Evolutionary conservation across 345 rosid genomes (phyloP), one percentile per base, ranked within the genome.

Genomic region (Eutrema japonicum): DNA sequence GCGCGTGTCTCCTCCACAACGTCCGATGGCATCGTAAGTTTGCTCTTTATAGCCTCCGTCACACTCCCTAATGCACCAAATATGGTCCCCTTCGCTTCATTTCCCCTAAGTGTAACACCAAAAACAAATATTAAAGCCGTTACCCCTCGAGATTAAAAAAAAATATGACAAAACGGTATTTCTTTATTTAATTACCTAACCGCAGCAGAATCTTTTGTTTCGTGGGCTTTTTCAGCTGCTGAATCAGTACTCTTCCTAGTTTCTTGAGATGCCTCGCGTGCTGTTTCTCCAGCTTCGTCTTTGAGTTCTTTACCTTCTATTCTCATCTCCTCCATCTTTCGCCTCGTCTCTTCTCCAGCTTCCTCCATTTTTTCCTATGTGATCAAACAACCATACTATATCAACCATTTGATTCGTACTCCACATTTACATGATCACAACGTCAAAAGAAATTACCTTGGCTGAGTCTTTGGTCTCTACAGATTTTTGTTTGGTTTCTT

Each of bases 271-370:
- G 16, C 16, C 0, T 16, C 16, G 16, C 16, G 16, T 16, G 16
- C 16, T 16, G 16, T 16, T 16, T 16, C 16, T 16, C 16, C 16
- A 16, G 16, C 16, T 16, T 16, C 16, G 16, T 16, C 16, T 45
- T 78, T 66, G 18, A 74, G 12, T 37, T 72, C 84, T 33, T 82
- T 63, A 30, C 62, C 87, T 66, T 67, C 66, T 36, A 85, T 9
- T 70, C 67, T 83, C 85, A 85, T 47, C 12, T 85, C 93, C 46
- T 82, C 93, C 82, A 87, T 83, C 58, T 84, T 81, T 8, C 58
- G 50, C 40, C 87, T 76, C 0, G 92, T 66, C 29, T 58, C 88
- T 62, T 86, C 96, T 43, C 75, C 81, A 0, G 85, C 71, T 69
- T 86, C 83, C 32, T 75, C 57, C 62, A 84, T 9, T 36, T 77